These are phyloP conservation scores for Lantana camara DNA, from an alignment of 257 asterid genomes.

Conservation along the genomic window DNA sequence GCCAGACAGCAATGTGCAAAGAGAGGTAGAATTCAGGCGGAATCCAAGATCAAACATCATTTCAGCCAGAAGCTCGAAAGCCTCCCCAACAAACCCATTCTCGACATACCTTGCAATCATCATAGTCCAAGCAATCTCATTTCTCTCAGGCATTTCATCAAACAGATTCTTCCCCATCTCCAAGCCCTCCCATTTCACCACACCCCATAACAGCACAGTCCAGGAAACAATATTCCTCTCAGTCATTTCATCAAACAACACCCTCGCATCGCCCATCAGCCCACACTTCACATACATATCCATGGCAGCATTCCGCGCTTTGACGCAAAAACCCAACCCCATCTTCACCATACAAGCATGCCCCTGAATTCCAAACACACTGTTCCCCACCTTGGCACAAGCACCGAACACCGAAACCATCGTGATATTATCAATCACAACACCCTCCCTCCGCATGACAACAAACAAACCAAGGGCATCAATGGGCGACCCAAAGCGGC, in stretches of 20 bases:
- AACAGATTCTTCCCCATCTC: slow-evolving; percentile 57
- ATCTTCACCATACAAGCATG: slow-evolving; percentile 49
- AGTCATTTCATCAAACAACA: slow-evolving; percentile 57
- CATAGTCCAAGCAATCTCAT: slow-evolving; percentile 71
- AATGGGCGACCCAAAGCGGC: slow-evolving; percentile 40
- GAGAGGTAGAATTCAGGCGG: slow-evolving; percentile 47
- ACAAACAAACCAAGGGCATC: slow-evolving; percentile 53
- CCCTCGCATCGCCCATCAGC: slow-evolving; percentile 43
- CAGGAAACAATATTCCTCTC: slow-evolving; percentile 71
- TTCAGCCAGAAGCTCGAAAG: slow-evolving; percentile 51
- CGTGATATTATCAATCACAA: slow-evolving; percentile 53
- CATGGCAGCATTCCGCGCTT: slow-evolving; percentile 68
- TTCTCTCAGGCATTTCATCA: slow-evolving; percentile 71
- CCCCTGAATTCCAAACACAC: slow-evolving; percentile 55
- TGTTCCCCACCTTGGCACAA: slow-evolving; percentile 58
- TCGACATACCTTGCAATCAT: slow-evolving; percentile 59
- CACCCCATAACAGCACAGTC: slow-evolving; percentile 76
- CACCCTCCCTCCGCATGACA: slow-evolving; percentile 44
- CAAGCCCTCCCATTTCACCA: slow-evolving; percentile 60
- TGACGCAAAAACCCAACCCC: slow-evolving; percentile 54
- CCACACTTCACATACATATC: slow-evolving; percentile 78
- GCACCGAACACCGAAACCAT: slow-evolving; percentile 58
- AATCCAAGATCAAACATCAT: slow-evolving; percentile 52
- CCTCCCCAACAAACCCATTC: slow-evolving; percentile 51
- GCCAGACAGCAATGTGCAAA: slow-evolving; percentile 62